Conservation (phyloP, 2,329 filamentous ascomycete species). For the Diaporthe humulicola region DNA sequence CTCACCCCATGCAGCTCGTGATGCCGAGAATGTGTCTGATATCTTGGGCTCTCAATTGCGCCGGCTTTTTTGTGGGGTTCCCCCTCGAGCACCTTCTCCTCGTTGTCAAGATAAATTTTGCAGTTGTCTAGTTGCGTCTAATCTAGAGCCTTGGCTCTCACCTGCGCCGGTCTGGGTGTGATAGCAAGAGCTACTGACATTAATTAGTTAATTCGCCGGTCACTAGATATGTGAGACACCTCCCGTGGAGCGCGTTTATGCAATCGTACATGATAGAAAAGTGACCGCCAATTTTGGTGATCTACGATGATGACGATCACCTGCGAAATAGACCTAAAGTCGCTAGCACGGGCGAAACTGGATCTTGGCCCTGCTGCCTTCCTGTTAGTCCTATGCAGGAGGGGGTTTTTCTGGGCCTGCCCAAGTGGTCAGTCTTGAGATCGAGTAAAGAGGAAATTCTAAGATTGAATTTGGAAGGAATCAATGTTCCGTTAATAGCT, state of each 20-base stretch:
- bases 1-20: not conserved
- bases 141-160: not conserved
- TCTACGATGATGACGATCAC: too few relatives aligned
- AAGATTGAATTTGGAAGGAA: too few relatives aligned
- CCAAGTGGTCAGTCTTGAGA: not conserved
- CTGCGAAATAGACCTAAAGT: too few relatives aligned
- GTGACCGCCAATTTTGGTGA: too few relatives aligned
- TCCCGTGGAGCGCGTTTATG: not conserved
- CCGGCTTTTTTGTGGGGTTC: not conserved
- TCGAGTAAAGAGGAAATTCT: too few relatives aligned
- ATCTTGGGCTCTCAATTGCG: too few relatives aligned
- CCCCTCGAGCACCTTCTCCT: not conserved
- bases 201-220: not conserved
- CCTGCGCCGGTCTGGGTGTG: not conserved
- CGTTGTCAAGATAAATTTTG: not conserved
- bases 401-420: not conserved
- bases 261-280: not conserved
- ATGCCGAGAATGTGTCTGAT: not conserved
- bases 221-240: not conserved
- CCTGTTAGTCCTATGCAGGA: not conserved
- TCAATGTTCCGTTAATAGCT: too few relatives aligned
- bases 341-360: too few relatives aligned
- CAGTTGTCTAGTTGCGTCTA: not conserved
- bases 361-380: not conserved
- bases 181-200: not conserved